These are phyloP conservation scores for Pisolithus thermaeus DNA, from an alignment of 1,284 basidiomycete species.

Conservation along the genomic window DNA sequence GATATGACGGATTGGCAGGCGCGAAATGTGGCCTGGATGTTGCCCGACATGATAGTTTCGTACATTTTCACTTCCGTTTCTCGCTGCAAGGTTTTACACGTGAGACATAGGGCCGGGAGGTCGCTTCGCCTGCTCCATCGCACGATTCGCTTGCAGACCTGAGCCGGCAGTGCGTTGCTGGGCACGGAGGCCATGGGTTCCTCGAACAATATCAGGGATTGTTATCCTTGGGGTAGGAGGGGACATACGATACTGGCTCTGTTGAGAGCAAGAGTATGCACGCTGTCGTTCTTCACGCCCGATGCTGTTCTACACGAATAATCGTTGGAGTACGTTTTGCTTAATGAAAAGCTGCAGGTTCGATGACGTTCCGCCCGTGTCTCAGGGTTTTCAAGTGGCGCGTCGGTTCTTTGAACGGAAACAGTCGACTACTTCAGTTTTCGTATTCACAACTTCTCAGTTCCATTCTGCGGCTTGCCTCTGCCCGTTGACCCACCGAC, in stretches of 20 bases:
- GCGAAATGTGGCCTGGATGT: slow-evolving; percentile 17
- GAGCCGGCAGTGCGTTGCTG: slow-evolving; percentile 14
- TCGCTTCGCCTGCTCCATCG: slow-evolving; percentile 24
- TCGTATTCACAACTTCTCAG: slow-evolving; percentile 2
- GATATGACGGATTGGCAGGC: slow-evolving; percentile 25
- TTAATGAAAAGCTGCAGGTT: not conserved
- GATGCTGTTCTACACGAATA: no score
- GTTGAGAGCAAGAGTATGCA: no score
- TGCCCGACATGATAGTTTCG: slow-evolving; percentile 20
- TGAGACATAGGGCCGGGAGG: slow-evolving; percentile 23
- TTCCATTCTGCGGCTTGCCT: slow-evolving; percentile 1
- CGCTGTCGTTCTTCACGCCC: no score
- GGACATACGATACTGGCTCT: no score
- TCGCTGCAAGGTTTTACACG: slow-evolving; percentile 22
- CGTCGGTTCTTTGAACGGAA: not conserved
- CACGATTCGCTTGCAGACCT: slow-evolving; percentile 21
- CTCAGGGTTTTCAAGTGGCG: not conserved
- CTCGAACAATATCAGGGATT: not conserved
- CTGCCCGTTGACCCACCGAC: not conserved
- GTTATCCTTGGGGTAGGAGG: not conserved
- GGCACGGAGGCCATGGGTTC: slow-evolving; percentile 4
- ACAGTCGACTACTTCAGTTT: not conserved
- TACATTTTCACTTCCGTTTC: slow-evolving; percentile 27
- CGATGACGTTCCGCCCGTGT: not conserved
- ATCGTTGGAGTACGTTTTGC: no score